Conservation (phyloP, 139 green algal genomes). For the Protoeuglena noctilucae region DNA sequence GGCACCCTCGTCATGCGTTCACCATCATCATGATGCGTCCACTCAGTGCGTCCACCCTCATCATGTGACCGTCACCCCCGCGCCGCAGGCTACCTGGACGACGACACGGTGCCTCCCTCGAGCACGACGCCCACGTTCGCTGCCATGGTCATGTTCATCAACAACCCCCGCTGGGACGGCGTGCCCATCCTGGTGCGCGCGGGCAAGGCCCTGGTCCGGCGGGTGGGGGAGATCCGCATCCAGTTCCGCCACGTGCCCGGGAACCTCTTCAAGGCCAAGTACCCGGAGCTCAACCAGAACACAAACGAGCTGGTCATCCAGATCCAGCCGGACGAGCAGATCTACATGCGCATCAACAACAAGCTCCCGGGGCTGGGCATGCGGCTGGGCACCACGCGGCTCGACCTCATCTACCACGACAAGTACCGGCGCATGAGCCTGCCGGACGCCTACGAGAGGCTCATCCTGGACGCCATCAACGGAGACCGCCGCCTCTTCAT, state of each 20-base stretch:
- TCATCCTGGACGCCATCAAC: constrained; percentile 96
- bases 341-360: constrained; percentile 99
- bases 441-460: constrained; percentile 90
- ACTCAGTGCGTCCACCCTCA: background rate
- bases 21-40: background rate
- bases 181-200: constrained; percentile 98
- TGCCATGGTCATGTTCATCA: constrained; percentile 75
- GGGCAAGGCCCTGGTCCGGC: constrained; percentile 84
- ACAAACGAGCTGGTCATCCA: constrained; percentile 98
- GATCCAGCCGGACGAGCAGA: constrained; percentile 94
- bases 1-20: background rate
- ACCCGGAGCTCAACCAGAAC: constrained; percentile 56
- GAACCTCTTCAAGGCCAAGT: constrained; percentile 55
- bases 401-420: constrained; percentile 84
- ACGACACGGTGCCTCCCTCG: constrained; percentile 74
- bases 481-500: constrained; percentile 67
- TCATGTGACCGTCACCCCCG: background rate
- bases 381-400: constrained; percentile 64
- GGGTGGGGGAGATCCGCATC: constrained; percentile 85
- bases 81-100: constrained; percentile 75
- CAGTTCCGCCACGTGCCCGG: constrained; percentile 84
- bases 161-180: constrained; percentile 95
- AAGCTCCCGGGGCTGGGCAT: constrained; percentile 96
- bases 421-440: too few species aligned
- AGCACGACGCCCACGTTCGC: constrained; percentile 87